Base-by-base conservation (phyloP, 129 eudicot species). In the Flaveria bidentis region DNA sequence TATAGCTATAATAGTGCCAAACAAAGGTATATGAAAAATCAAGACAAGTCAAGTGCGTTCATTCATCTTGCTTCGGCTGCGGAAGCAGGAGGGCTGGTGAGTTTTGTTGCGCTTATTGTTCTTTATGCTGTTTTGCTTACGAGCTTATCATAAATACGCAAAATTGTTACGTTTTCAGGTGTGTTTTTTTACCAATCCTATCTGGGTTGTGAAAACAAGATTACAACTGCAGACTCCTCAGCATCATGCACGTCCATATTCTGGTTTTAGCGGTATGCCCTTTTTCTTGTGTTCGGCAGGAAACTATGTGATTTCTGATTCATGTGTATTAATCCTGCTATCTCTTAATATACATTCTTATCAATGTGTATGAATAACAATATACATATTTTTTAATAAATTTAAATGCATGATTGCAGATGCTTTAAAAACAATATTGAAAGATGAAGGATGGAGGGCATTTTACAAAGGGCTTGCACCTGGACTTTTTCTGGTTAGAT, bases 171-270 rank as follows among this genome's bases (percentile, higher is more conserved):
- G 11, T 26, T 83, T 73, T 51, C 86, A 91, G 99, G 99, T 95
- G 74, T 87, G 87, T 85, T 74, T 91, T 39, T 83, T 92, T 79
- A 95, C 99, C 78, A 95, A 95, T 85, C 99, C 99, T 71, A 23
- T 95, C 64, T 95, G 99, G 99, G 93, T 95, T n/a, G 96, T 95
- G 77, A 95, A 95, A 81, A 95, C 99, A 81, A 89, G 99, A 81
- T 87, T 95, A 82, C 99, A 95, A 70, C 96, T 95, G 80, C 99
- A 95, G 85, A 95, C 90, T 80, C 99, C 99, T 83, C 96, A 84
- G 81, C 80, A 82, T 76, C 93, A 86, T 39, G 73, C 63, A 56
- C 95, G 73, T 9, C 89, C 84, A 67, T 95, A 95, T 86, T 76
- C 93, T 82, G 99, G 99, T 42, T 84, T 95, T 39, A 88, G 89